phyloP scores from a whole-genome alignment of 169 alveolate species.

The Neospora caninum region DNA sequence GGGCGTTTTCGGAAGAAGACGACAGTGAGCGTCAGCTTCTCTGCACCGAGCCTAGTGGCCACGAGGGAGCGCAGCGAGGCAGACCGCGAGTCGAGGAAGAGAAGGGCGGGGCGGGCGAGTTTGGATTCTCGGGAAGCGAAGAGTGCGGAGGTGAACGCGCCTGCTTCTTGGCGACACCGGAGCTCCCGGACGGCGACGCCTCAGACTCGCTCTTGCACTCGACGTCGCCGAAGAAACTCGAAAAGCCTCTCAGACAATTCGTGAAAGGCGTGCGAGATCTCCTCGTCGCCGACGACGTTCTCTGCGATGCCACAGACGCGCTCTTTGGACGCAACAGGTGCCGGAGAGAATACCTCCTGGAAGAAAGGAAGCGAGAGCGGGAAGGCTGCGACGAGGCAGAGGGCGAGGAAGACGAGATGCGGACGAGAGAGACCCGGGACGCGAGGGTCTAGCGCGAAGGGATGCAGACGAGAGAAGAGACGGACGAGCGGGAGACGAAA shows the following conservation, averaged over 20 bases:
- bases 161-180: too few relatives aligned
- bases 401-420: too few relatives aligned
- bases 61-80: not conserved
- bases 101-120: not conserved
- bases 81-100: not conserved
- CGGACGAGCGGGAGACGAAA: too few relatives aligned
- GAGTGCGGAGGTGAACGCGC: not conserved
- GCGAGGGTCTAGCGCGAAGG: too few relatives aligned
- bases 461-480: too few relatives aligned
- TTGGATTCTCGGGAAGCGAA: not conserved
- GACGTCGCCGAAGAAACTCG: not conserved
- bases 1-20: not conserved
- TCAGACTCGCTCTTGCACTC: not conserved
- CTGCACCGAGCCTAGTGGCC: not conserved
- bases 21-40: not conserved
- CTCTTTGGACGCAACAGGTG: not conserved
- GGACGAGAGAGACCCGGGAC: too few relatives aligned
- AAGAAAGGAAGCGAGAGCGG: not conserved
- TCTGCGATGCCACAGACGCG: constrained; percentile 42
- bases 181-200: not conserved
- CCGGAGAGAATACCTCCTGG: constrained; percentile 5
- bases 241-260: constrained; percentile 9
- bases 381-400: not conserved
- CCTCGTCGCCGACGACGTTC: constrained; percentile 38
- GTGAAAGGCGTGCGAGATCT: constrained; percentile 24